Percentiles rank a stretch among this genome's conserved stretches.
Conservation (phyloP, 129 eudicot species). For the Kitagawia praeruptora region DNA sequence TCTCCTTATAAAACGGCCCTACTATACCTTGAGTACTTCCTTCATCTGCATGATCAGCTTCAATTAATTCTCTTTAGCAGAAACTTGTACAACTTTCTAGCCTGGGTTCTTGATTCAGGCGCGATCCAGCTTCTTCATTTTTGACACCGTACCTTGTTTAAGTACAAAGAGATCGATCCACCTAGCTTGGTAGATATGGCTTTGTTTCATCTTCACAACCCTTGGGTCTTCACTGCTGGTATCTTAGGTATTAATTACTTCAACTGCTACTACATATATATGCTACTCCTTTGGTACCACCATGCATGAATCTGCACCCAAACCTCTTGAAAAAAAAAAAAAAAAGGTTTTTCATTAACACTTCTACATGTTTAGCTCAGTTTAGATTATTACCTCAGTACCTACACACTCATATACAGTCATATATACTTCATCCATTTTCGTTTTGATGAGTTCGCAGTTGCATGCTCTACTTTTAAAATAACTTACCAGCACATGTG, state of each 20-base stretch:
- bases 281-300: too few relatives aligned
- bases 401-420: too few relatives aligned
- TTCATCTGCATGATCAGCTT: constrained; percentile 17
- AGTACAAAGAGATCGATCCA: not conserved
- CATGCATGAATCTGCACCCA: too few relatives aligned
- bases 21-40: not conserved
- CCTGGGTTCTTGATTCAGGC: not conserved
- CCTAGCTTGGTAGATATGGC: constrained; percentile 31
- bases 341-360: too few relatives aligned
- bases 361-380: too few relatives aligned
- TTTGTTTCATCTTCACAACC: constrained; percentile 44
- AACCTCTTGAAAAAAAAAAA: too few relatives aligned
- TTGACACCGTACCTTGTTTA: not conserved
- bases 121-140: not conserved
- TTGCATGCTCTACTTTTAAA: too few relatives aligned
- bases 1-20: constrained; percentile 3
- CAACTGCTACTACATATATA: not conserved
- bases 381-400: too few relatives aligned
- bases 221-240: constrained; percentile 52
- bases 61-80: not conserved
- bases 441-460: too few relatives aligned
- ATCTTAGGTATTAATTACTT: constrained; percentile 43
- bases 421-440: too few relatives aligned
- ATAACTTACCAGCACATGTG: too few relatives aligned
- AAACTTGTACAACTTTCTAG: not conserved